Evolutionary conservation across 352 stramenopile species (phyloP).

Genomic region (Thalassiosira mediterranea): DNA sequence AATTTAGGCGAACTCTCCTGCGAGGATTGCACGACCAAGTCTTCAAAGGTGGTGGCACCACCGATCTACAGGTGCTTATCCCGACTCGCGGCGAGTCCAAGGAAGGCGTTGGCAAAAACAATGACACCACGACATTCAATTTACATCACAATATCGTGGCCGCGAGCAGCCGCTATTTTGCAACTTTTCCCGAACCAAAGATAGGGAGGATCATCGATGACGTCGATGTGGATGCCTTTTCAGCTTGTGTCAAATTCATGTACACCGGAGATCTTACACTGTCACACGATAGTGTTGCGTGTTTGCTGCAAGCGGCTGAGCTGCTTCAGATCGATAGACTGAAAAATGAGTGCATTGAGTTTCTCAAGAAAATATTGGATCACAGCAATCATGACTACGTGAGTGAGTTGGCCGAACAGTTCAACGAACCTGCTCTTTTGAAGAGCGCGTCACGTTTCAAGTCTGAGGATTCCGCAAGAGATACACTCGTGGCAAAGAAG

Average conservation of each 20-base stretch:
- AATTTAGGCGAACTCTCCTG: neutral
- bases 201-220: constrained; percentile 1
- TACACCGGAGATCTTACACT: neutral
- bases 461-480: neutral
- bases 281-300: constrained; percentile 1
- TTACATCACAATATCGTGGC: constrained; percentile 9
- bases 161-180: constrained; percentile 7
- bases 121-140: neutral
- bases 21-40: neutral
- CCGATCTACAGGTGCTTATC: neutral
- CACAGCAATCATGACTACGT: constrained; percentile 8
- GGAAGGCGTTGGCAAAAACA: neutral
- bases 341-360: neutral
- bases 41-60: neutral
- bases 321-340: constrained; percentile 1
- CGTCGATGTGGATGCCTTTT: neutral
- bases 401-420: neutral
- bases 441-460: neutral
- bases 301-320: neutral
- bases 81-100: neutral
- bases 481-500: neutral
- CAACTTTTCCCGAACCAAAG: constrained; percentile 4
- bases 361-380: constrained; percentile 3
- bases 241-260: constrained; percentile 10
- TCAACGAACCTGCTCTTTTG: neutral